phyloP scores from a whole-genome alignment of 208 protist genomes.

The Trypanosoma mega region DNA sequence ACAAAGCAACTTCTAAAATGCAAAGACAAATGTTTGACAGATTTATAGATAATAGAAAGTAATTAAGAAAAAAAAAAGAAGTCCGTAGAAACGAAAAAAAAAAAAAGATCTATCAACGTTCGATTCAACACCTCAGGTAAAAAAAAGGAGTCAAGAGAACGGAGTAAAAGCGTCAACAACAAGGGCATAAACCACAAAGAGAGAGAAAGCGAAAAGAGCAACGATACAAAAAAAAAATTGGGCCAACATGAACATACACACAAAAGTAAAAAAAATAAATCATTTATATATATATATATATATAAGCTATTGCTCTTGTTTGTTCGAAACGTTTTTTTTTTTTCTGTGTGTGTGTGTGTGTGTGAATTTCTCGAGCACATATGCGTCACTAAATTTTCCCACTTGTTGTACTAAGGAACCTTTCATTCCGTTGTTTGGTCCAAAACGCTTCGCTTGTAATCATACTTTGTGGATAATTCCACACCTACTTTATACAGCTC shows the following conservation, averaged over 20 bases:
- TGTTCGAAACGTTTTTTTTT: no score
- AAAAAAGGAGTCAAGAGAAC: no score
- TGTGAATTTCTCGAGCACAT: no score
- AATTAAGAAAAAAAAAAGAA: not conserved
- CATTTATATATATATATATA: constrained; percentile 9
- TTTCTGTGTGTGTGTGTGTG: no score
- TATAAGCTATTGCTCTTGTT: not conserved
- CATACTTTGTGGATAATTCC: constrained; percentile 58
- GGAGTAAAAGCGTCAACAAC: no score
- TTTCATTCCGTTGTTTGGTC: not conserved
- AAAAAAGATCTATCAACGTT: no score
- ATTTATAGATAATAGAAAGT: not conserved
- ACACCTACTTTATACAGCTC: constrained; percentile 52
- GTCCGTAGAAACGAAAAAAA: constrained; percentile 9
- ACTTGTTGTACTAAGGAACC: constrained; percentile 4
- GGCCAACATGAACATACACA: not conserved
- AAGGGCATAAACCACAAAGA: no score
- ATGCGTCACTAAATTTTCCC: no score
- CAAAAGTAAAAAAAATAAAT: constrained; percentile 11
- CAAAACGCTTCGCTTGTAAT: constrained; percentile 45
- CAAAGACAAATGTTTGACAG: no score
- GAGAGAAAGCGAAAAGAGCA: not conserved
- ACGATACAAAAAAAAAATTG: constrained; percentile 1
- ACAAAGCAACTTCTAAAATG: no score
- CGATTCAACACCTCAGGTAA: no score